Evolutionary conservation across 352 stramenopile species (phyloP).

Genomic region (Pythium sukuiense): DNA sequence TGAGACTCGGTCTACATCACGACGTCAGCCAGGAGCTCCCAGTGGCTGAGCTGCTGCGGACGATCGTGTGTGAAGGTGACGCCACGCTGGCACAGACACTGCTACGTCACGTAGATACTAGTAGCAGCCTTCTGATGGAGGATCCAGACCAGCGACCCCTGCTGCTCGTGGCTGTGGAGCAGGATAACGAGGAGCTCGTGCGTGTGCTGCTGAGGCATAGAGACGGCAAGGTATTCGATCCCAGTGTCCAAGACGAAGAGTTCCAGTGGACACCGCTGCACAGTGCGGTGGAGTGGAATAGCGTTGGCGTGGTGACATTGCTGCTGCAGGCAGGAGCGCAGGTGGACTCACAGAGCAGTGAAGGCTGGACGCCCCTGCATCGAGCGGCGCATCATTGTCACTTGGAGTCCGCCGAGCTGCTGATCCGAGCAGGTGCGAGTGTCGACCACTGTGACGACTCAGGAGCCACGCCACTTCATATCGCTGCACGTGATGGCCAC

Average conservation of each 20-base stretch:
- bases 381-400: constrained; percentile 29
- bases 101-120: not conserved
- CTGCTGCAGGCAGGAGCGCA: constrained; percentile 28
- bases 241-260: constrained; percentile 9
- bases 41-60: not conserved
- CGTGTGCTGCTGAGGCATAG: not conserved
- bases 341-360: constrained; percentile 20
- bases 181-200: constrained; percentile 20
- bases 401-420: constrained; percentile 15
- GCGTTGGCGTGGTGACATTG: constrained; percentile 23
- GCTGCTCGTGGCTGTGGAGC: constrained; percentile 17
- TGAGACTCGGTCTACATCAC: not conserved
- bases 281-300: constrained; percentile 35
- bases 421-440: constrained; percentile 29
- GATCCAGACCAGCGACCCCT: not conserved
- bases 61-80: constrained; percentile 18
- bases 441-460: constrained; percentile 9
- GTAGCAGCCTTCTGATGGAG: not conserved
- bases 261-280: constrained; percentile 28
- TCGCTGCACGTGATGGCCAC: constrained; percentile 33
- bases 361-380: constrained; percentile 33
- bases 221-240: not conserved
- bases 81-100: constrained; percentile 4
- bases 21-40: not conserved
- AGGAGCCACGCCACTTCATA: constrained; percentile 30